Evolutionary conservation across 768 basidiomycete genomes (phyloP).

Genomic region (Tephrocybe rancida): DNA sequence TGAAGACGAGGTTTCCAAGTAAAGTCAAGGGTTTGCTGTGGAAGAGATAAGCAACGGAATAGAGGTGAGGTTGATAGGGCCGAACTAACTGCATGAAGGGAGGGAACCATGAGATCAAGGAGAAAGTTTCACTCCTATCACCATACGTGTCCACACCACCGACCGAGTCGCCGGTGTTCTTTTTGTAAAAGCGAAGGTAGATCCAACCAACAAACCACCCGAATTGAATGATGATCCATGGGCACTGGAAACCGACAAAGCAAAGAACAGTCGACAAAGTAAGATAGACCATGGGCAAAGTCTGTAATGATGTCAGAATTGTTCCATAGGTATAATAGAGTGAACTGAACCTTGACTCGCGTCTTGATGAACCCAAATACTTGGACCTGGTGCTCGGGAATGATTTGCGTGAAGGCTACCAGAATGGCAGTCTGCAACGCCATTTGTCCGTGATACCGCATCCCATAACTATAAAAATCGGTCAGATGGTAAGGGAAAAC

Average conservation of each 20-base stretch:
- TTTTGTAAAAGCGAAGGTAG: conserved; percentile 97
- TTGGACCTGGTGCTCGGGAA: conserved; percentile 98
- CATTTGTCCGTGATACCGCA: conserved; percentile 92
- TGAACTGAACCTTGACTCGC: conserved; percentile 80
- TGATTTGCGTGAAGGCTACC: conserved; percentile 96
- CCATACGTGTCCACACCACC: conserved; percentile 77
- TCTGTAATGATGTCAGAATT: conserved; percentile 45
- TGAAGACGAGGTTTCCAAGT: conserved; percentile 69
- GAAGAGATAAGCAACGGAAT: background rate
- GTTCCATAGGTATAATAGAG: background rate
- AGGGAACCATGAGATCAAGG: conserved; percentile 95
- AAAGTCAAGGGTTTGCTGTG: conserved; percentile 70
- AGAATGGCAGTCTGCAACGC: conserved; percentile 86
- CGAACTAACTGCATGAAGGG: conserved; percentile 85
- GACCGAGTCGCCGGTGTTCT: conserved; percentile 65
- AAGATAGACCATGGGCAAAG: conserved; percentile 92
- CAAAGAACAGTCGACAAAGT: conserved; percentile 87
- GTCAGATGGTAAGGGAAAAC: conserved; percentile 6
- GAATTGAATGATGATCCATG: conserved; percentile 94
- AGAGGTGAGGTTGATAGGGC: background rate
- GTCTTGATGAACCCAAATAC: conserved; percentile 81
- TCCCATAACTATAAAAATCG: conserved; percentile 64
- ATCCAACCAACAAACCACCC: conserved; percentile 98
- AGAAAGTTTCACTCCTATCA: conserved; percentile 95
- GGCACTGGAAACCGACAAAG: conserved; percentile 82